Conservation (phyloP, 164 flowering plant genomes). For the Chimonanthus praecox region DNA sequence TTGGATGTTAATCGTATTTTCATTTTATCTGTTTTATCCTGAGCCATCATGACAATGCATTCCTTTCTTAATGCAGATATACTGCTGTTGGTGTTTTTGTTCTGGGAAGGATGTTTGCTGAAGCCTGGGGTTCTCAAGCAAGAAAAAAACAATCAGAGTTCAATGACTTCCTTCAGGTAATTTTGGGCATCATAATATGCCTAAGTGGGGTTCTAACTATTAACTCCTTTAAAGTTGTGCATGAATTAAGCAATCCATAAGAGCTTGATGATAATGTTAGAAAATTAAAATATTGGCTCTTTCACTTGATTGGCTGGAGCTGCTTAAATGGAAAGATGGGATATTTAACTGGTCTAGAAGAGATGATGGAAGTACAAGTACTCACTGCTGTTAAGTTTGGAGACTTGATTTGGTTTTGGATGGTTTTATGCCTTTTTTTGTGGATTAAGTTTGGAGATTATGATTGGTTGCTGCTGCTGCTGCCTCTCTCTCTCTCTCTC, state of each 20-base stretch:
- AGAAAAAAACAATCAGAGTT: constrained; percentile 73
- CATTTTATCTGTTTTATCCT: neutral
- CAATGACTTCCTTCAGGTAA: constrained; percentile 82
- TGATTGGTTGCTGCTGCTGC: no score
- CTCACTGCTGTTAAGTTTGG: neutral
- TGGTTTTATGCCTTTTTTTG: no score
- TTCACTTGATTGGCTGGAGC: neutral
- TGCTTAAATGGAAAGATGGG: neutral
- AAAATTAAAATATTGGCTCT: neutral
- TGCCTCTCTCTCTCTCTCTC: no score
- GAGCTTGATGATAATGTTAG: neutral
- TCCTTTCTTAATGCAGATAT: constrained; percentile 48
- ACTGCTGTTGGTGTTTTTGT: constrained; percentile 99
- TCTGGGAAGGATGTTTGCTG: constrained; percentile 76
- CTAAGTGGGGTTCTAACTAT: neutral
- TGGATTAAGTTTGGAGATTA: no score
- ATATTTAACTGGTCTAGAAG: neutral
- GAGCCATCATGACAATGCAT: neutral
- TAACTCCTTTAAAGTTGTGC: no score
- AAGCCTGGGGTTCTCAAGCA: constrained; percentile 85
- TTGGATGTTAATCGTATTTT: neutral
- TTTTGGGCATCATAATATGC: neutral
- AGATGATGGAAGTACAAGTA: neutral
- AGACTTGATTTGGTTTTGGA: no score
- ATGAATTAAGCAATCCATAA: neutral